A percentile compares a stretch with the other conserved stretches of the same genome.
phyloP scores from a whole-genome alignment of 108 stramenopile species.

The Pseudonitzschia pungens region DNA sequence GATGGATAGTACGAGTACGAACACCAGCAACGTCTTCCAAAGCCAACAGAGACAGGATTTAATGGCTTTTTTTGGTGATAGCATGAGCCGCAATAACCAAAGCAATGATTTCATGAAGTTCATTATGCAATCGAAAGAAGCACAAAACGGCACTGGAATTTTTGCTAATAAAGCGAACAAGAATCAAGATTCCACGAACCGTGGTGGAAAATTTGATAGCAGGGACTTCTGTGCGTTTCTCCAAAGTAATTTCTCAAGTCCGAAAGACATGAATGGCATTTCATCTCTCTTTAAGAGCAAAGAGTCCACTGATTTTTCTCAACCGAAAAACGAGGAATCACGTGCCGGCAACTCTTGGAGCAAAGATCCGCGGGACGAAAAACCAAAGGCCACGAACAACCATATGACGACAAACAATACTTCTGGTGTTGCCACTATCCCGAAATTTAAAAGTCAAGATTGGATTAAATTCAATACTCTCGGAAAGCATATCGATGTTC shows the following conservation, averaged over 20 bases:
- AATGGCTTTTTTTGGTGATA: no score
- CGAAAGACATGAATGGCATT: background rate
- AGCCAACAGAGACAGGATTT: no score
- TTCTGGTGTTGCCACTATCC: background rate
- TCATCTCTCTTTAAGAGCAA: background rate
- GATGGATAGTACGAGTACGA: no score
- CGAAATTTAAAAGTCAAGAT: constrained; percentile 20
- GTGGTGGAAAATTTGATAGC: background rate
- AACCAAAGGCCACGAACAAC: background rate
- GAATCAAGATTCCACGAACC: background rate
- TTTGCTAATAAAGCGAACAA: background rate
- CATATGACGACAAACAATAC: background rate
- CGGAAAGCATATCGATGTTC: constrained; percentile 30
- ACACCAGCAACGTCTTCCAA: no score
- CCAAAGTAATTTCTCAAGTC: background rate
- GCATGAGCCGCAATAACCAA: no score
- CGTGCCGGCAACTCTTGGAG: constrained; percentile 20
- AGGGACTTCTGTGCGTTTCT: background rate
- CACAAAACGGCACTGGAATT: no score
- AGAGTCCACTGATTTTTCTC: constrained; percentile 21
- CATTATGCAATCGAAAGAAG: no score
- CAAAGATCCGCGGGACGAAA: constrained; percentile 14
- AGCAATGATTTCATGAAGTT: no score
- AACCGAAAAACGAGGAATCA: constrained; percentile 36
- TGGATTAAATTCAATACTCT: constrained; percentile 27